Percentiles rank a stretch among this genome's conserved stretches.
Conservation (phyloP, 805 yeast species). For the Saccharomycopsis synnaedendra region DNA sequence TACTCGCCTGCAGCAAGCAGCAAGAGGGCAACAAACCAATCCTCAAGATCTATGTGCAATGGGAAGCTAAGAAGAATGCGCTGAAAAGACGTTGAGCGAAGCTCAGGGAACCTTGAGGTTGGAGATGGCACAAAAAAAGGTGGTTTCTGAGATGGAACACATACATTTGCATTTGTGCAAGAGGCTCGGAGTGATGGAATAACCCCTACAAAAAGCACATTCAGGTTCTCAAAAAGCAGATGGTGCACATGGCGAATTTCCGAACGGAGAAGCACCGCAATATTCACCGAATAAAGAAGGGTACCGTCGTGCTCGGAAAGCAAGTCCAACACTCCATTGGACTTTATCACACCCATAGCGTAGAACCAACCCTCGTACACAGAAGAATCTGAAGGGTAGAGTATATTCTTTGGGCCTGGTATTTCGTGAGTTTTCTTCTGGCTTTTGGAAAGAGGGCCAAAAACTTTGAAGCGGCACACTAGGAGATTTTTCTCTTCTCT, state of each 20-base stretch:
- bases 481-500: slow-evolving; percentile 31
- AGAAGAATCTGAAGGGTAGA: slow-evolving; percentile 5
- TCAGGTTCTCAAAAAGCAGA: slow-evolving; percentile 48
- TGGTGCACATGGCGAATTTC: slow-evolving; percentile 58
- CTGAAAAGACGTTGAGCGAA: slow-evolving; percentile 6
- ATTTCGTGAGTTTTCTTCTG: slow-evolving; percentile 10
- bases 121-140: slow-evolving; percentile 12
- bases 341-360: slow-evolving; percentile 58
- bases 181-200: slow-evolving; percentile 39
- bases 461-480: slow-evolving; percentile 55
- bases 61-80: slow-evolving; percentile 52
- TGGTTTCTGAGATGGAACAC: slow-evolving; percentile 4
- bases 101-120: slow-evolving; percentile 7
- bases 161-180: slow-evolving; percentile 11
- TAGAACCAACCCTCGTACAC: slow-evolving; percentile 55
- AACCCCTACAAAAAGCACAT: slow-evolving; percentile 46
- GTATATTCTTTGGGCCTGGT: slow-evolving; percentile 6
- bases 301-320: slow-evolving; percentile 56
- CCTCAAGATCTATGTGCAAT: slow-evolving; percentile 57
- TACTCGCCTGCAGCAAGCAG: slow-evolving; percentile 53
- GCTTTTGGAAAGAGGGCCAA: slow-evolving; percentile 41
- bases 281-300: slow-evolving; percentile 44
- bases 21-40: slow-evolving; percentile 61
- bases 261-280: slow-evolving; percentile 38
- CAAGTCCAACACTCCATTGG: slow-evolving; percentile 51